Conservation (phyloP, 768 basidiomycete species). For the Strobilomyces echinocephalus region DNA sequence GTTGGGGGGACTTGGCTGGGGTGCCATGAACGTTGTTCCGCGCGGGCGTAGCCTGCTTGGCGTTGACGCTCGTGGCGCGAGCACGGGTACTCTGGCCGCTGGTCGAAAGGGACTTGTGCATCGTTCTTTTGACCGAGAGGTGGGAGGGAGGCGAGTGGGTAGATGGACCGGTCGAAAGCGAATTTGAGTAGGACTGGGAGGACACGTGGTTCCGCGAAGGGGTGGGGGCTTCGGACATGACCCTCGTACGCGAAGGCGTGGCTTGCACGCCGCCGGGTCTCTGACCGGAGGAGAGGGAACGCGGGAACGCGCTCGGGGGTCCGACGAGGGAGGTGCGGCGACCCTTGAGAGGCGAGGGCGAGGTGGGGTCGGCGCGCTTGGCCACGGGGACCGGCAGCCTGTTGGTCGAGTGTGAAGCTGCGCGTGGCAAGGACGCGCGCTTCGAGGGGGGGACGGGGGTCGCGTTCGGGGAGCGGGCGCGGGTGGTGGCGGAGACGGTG, state of each 20-base stretch:
- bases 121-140: slow-evolving; percentile 29
- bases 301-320: slow-evolving; percentile 26
- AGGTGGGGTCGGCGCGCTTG: slow-evolving; percentile 25
- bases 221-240: slow-evolving; percentile 40
- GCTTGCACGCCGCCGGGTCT: slow-evolving; percentile 24
- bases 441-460: slow-evolving; percentile 44
- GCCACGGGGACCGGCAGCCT: slow-evolving; percentile 38
- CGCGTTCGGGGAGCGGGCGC: slow-evolving; percentile 45
- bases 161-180: slow-evolving; percentile 19
- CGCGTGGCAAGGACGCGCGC: slow-evolving; percentile 37
- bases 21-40: slow-evolving; percentile 15
- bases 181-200: slow-evolving; percentile 27
- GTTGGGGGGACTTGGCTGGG: slow-evolving; percentile 11
- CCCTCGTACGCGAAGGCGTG: slow-evolving; percentile 38
- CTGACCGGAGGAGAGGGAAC: slow-evolving; percentile 13
- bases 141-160: slow-evolving; percentile 35
- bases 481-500: slow-evolving; percentile 20
- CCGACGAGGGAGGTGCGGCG: slow-evolving; percentile 27
- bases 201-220: slow-evolving; percentile 22
- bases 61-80: slow-evolving; percentile 17
- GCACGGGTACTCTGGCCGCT: slow-evolving; percentile 6
- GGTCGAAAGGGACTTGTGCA: slow-evolving; percentile 26
- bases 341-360: slow-evolving; percentile 26
- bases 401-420: slow-evolving; percentile 31
- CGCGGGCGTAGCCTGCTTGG: slow-evolving; percentile 13